phyloP scores from a whole-genome alignment of 2,329 filamentous ascomycete genomes.

The Penicillium brasilianum region DNA sequence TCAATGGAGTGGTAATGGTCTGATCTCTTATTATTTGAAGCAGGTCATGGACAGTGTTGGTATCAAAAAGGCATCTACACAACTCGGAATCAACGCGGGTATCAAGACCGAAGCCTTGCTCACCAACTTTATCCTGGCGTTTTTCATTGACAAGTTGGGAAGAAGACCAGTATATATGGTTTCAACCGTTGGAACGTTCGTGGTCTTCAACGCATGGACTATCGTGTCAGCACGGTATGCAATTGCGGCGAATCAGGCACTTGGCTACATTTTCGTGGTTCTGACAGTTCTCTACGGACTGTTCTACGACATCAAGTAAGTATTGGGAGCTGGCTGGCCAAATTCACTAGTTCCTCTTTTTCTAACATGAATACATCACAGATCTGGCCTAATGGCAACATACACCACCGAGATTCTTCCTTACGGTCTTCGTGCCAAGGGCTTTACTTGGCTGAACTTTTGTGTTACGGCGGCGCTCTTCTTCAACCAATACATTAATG shows the following conservation, averaged over 20 bases:
- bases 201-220: constrained; percentile 49
- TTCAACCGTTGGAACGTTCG: constrained; percentile 48
- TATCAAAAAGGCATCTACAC: constrained; percentile 42
- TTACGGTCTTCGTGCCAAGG: constrained; percentile 53
- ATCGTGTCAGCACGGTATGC: constrained; percentile 43
- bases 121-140: constrained; percentile 41
- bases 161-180: constrained; percentile 50
- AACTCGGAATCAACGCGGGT: constrained; percentile 48
- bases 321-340: background rate
- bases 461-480: constrained; percentile 30
- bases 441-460: constrained; percentile 41
- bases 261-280: constrained; percentile 45
- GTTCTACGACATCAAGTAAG: constrained; percentile 35
- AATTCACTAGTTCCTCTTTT: too few relatives aligned
- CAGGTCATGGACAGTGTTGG: constrained; percentile 44
- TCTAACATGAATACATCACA: background rate
- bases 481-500: constrained; percentile 36
- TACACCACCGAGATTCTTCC: constrained; percentile 1
- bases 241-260: constrained; percentile 32
- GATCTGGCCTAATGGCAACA: constrained; percentile 1
- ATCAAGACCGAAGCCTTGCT: constrained; percentile 42
- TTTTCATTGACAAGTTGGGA: constrained; percentile 46
- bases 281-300: constrained; percentile 50
- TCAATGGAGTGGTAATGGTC: constrained; percentile 48
- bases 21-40: constrained; percentile 46